These are phyloP conservation scores for Tremellales sp. DNA, from an alignment of 1,284 basidiomycete species.

Conservation along the genomic window DNA sequence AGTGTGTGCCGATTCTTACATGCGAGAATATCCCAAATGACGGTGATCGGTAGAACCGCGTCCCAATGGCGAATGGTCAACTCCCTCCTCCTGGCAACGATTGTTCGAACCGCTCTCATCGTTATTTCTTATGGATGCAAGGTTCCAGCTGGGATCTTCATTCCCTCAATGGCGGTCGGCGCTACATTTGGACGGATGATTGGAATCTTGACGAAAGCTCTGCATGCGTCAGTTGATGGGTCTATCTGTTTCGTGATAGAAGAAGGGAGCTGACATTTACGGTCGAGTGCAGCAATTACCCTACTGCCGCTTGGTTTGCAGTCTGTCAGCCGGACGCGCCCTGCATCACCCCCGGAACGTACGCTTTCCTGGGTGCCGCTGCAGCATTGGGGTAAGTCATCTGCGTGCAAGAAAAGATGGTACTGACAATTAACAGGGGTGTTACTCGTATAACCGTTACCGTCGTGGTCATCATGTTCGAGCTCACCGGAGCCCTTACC, in stretches of 20 bases:
- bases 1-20: conserved; percentile 57
- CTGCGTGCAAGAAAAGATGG: background rate
- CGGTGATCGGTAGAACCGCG: conserved; percentile 59
- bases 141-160: conserved; percentile 95
- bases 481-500: conserved; percentile 95
- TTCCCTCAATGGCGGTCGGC: conserved; percentile 96
- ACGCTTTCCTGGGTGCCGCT: conserved; percentile 90
- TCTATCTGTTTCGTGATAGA: background rate
- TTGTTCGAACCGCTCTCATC: conserved; percentile 80
- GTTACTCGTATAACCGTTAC: conserved; percentile 96
- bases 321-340: conserved; percentile 87
- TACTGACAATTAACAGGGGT: conserved; percentile 58
- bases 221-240: conserved; percentile 63
- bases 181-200: conserved; percentile 95
- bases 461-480: conserved; percentile 99
- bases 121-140: conserved; percentile 93
- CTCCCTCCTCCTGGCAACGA: conserved; percentile 84
- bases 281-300: conserved; percentile 68
- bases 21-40: background rate
- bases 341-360: conserved; percentile 97
- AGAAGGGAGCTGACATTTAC: background rate
- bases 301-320: conserved; percentile 78
- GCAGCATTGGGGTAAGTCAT: conserved; percentile 75
- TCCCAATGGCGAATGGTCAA: conserved; percentile 94
- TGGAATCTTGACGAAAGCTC: conserved; percentile 88